Evolutionary conservation across 2,329 filamentous ascomycete species (phyloP).

Genomic region (Calonectria fujianensis): DNA sequence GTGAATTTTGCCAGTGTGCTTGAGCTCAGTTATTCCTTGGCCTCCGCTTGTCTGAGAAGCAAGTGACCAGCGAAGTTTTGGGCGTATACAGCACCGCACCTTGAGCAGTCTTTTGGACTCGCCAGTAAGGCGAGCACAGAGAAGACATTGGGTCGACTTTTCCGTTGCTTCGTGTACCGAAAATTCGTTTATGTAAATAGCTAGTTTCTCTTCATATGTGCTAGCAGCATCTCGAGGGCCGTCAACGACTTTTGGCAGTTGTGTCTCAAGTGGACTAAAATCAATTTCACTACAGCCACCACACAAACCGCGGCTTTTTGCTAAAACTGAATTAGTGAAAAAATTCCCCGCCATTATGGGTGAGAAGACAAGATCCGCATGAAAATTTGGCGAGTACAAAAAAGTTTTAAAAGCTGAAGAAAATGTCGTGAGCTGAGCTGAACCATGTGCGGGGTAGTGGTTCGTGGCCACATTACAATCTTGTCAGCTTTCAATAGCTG

Average conservation of each 20-base stretch:
- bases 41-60: background rate
- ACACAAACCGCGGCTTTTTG: background rate
- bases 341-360: background rate
- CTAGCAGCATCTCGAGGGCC: background rate
- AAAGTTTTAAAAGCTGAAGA: background rate
- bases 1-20: slow-evolving; percentile 3
- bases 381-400: background rate
- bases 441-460: background rate
- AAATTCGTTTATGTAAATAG: background rate
- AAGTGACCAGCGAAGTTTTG: background rate
- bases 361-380: background rate
- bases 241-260: background rate
- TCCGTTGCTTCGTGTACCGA: background rate
- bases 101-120: background rate
- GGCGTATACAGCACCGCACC: slow-evolving; percentile 2
- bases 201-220: background rate
- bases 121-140: background rate
- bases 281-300: background rate
- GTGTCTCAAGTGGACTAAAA: background rate
- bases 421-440: background rate
- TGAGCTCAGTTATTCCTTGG: background rate
- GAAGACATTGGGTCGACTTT: background rate
- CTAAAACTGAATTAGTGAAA: background rate
- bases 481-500: background rate
- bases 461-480: background rate